Conservation (phyloP, 1,284 basidiomycete species). For the Boletellus dicymbophilus region DNA sequence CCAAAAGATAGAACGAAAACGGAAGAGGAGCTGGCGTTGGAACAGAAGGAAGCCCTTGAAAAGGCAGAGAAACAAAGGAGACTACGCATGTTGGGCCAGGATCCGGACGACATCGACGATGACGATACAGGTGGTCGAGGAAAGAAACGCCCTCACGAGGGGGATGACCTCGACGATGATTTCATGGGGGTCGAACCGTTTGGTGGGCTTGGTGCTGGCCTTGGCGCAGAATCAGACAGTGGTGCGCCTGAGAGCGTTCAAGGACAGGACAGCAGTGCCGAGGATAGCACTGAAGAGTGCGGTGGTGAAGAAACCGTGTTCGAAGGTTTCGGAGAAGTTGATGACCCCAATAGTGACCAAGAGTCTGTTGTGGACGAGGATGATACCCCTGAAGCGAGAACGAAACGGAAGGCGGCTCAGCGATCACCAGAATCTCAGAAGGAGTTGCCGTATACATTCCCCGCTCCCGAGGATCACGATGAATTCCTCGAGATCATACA, state of each 20-base stretch:
- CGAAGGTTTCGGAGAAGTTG: slow-evolving; percentile 38
- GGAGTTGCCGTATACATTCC: slow-evolving; percentile 91
- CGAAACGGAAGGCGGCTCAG: slow-evolving; percentile 24
- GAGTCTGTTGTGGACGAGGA: slow-evolving; percentile 37
- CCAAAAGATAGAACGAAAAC: slow-evolving; percentile 97
- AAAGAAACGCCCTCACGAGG: slow-evolving; percentile 52
- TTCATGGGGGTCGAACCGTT: slow-evolving; percentile 60
- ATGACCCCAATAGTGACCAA: slow-evolving; percentile 35
- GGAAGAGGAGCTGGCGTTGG: slow-evolving; percentile 90
- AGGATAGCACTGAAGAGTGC: slow-evolving; percentile 42
- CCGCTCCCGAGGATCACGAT: slow-evolving; percentile 85
- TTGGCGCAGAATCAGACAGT: slow-evolving; percentile 36
- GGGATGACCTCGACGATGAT: slow-evolving; percentile 94
- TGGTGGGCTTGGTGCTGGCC: slow-evolving; percentile 52
- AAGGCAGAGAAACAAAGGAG: slow-evolving; percentile 82
- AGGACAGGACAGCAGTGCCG: slow-evolving; percentile 46
- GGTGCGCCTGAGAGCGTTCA: slow-evolving; percentile 28
- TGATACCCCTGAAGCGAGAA: slow-evolving; percentile 45
- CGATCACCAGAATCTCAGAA: slow-evolving; percentile 39
- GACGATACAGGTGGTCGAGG: slow-evolving; percentile 45
- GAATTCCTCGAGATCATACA: slow-evolving; percentile 87
- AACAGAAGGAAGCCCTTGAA: slow-evolving; percentile 87
- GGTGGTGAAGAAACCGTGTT: slow-evolving; percentile 40
- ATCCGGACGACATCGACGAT: slow-evolving; percentile 61
- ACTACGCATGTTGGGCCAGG: slow-evolving; percentile 87